These are phyloP conservation scores for Thinopyrum elongatum DNA, from an alignment of 176 grass and related monocot genomes.

Conservation along the genomic window DNA sequence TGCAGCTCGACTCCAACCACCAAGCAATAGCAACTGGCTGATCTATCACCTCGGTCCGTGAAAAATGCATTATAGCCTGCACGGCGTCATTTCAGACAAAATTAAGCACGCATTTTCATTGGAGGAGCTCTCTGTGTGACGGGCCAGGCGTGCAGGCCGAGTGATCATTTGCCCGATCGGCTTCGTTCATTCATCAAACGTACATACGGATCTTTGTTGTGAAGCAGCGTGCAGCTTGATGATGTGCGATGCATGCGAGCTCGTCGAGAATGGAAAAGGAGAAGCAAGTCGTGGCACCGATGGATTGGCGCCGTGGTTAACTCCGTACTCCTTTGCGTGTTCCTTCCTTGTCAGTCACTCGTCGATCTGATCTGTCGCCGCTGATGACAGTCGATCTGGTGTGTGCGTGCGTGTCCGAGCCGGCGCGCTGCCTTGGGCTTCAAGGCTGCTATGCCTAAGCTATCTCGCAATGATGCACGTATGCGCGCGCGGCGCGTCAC, in stretches of 20 bases:
- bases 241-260: background rate
- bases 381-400: background rate
- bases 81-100: background rate
- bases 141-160: background rate
- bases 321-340: background rate
- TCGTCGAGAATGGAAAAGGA: background rate
- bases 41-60: background rate
- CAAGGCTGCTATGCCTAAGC: background rate
- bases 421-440: background rate
- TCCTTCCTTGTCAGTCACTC: background rate
- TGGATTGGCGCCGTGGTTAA: background rate
- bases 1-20: background rate
- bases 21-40: background rate
- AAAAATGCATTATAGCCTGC: background rate
- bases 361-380: background rate
- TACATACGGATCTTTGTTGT: constrained; percentile 7
- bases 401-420: too few relatives aligned
- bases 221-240: constrained; percentile 34
- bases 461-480: background rate
- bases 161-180: background rate
- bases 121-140: too few relatives aligned
- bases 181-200: background rate
- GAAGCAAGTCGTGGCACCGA: background rate
- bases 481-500: too few relatives aligned
- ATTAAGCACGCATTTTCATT: background rate